A percentile compares a stretch with the other conserved stretches of the same genome.
phyloP scores from a whole-genome alignment of 108 stramenopile genomes.

The Fistulifera pelliculosa region DNA sequence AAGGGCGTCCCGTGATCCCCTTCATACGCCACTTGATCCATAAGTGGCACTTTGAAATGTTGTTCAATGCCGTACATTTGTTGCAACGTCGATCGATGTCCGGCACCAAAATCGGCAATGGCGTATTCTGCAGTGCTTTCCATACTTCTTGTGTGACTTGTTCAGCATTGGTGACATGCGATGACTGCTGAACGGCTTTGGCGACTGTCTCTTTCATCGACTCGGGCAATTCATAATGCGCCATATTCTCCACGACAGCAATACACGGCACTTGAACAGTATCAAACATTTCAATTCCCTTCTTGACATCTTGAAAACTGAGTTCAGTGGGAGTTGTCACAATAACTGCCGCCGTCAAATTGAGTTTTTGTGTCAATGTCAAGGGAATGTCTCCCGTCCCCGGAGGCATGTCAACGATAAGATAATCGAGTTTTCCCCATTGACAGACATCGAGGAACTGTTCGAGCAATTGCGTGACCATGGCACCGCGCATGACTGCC shows the following conservation, averaged over 20 bases:
- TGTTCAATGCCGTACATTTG: constrained; percentile 85
- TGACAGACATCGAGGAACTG: constrained; percentile 88
- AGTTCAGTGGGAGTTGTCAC: constrained; percentile 97
- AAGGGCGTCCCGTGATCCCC: constrained; percentile 79
- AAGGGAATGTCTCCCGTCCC: constrained; percentile 98
- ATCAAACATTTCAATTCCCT: constrained; percentile 96
- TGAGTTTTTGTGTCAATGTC: constrained; percentile 85
- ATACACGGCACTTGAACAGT: constrained; percentile 88
- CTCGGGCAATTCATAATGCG: constrained; percentile 60
- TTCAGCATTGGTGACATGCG: constrained; percentile 9
- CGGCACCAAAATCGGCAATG: constrained; percentile 73
- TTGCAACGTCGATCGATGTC: constrained; percentile 60
- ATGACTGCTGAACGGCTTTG: constrained; percentile 15
- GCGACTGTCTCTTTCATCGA: constrained; percentile 31
- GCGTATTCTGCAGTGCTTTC: constrained; percentile 11
- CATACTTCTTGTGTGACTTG: constrained; percentile 27
- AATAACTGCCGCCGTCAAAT: constrained; percentile 91
- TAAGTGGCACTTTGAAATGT: constrained; percentile 59
- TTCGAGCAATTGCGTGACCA: constrained; percentile 85
- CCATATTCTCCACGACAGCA: constrained; percentile 99
- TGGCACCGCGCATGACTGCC: constrained; percentile 85
- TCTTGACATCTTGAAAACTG: constrained; percentile 91
- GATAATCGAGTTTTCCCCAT: constrained; percentile 95
- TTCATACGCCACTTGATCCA: constrained; percentile 66
- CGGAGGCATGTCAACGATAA: constrained; percentile 98